Base-by-base conservation (phyloP, 1,284 basidiomycete species). In the Singerocomus inundabilis region DNA sequence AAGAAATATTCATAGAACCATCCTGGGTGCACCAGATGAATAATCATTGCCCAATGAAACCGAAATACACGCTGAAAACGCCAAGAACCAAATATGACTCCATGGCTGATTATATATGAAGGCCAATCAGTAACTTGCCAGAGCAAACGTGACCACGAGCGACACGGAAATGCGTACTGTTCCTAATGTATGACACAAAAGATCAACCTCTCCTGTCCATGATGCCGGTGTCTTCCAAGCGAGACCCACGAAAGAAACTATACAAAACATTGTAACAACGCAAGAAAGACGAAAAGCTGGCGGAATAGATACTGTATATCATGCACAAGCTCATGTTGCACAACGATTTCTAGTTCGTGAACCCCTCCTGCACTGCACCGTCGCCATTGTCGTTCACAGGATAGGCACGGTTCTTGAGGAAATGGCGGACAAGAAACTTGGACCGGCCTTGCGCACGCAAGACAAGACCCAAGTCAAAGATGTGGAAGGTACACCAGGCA, bases 1-100 rank as follows among this genome's bases (percentile, higher is more conserved):
- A 98, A 99, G 72, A 99, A 99, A 70, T 99, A 96, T 21, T 93
- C 93, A 61, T 95, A 98, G 72, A 96, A 93, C 94, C 94, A 98
- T 16, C 94, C 90, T 91, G 46, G 9, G 34, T 5, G 21, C 18
- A 29, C 16, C 15, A 16, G 42, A n/a, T 64, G 29, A 51, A 52
- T 18, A 54, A 31, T 10, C 18, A 11, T 28, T 44, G 35, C 34
- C 43, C 29, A 26, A 39, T 33, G 33, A 49, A 28, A 33, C 35
- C 5, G 9, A 29, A 25, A 21, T 16, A 52, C 74, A 46, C 59
- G 88, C 89, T 93, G 64, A 97, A 97, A 39, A 91, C 82, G 6
- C 96, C 96, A 0, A 99, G 80, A 15, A 95, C 96, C 63, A 97
- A 88, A 69, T 86, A 98, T 1, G 88, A 92, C 53, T 94, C 93